These are phyloP conservation scores for Leptomonas pyrrhocoris DNA, from an alignment of 208 protist genomes.

Conservation along the genomic window DNA sequence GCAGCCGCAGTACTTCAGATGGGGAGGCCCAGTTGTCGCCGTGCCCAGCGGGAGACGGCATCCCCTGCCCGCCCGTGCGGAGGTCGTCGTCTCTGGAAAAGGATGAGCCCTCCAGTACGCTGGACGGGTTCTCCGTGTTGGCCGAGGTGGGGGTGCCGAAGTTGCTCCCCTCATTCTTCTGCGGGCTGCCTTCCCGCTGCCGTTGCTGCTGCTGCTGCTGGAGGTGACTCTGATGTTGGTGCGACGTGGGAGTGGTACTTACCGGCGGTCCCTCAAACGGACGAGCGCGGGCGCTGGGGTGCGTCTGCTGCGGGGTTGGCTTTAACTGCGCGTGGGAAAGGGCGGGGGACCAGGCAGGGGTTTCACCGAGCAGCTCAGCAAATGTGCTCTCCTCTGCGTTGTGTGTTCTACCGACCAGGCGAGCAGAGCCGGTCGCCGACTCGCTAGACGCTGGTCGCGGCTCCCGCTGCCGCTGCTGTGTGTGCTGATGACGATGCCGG, in stretches of 20 bases:
- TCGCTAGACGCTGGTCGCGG: background rate
- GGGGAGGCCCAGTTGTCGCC: constrained; percentile 75
- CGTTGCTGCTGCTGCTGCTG: constrained; percentile 11
- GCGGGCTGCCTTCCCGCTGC: background rate
- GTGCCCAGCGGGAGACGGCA: background rate
- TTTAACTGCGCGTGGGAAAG: background rate
- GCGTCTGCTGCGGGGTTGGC: background rate
- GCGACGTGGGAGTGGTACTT: background rate
- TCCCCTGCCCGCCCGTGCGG: background rate
- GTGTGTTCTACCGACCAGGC: background rate
- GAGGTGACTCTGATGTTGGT: background rate
- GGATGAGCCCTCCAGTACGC: background rate
- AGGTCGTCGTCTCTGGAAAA: background rate
- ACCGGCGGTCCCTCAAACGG: too few relatives aligned
- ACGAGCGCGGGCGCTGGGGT: background rate
- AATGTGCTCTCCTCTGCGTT: background rate
- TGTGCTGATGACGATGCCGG: background rate
- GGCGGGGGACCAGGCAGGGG: background rate
- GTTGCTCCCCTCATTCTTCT: background rate
- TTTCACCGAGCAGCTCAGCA: background rate
- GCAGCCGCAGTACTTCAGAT: constrained; percentile 71
- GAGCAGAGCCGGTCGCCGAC: background rate
- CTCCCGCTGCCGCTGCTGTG: background rate
- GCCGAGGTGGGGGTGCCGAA: background rate
- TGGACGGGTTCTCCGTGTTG: constrained; percentile 12